These are phyloP conservation scores for Quercus wislizeni DNA, from an alignment of 306 rosid species.

Conservation along the genomic window DNA sequence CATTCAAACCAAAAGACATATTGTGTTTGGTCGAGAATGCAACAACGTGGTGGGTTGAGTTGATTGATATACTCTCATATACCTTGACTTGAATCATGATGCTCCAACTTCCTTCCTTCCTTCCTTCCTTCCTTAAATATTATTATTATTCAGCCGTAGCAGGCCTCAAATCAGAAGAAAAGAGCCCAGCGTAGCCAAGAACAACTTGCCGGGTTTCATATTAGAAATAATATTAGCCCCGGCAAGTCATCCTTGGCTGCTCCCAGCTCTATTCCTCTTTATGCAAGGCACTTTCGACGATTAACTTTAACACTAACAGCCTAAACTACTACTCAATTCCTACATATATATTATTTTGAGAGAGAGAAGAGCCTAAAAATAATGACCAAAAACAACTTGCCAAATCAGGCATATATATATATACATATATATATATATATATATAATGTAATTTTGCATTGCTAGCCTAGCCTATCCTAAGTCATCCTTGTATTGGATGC, in stretches of 20 bases:
- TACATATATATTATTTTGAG: neutral
- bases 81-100: no score
- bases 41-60: no score
- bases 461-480: neutral
- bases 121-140: no score
- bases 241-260: slow-evolving; percentile 32
- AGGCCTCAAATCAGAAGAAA: neutral
- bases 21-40: no score
- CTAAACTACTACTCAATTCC: neutral
- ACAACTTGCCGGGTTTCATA: neutral
- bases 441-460: neutral
- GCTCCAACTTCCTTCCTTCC: no score
- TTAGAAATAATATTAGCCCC: neutral
- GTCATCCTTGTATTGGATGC: neutral
- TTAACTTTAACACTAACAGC: neutral
- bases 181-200: neutral
- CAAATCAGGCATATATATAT: neutral
- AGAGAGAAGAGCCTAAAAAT: neutral
- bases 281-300: slow-evolving; percentile 12
- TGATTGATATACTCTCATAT: no score
- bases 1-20: no score
- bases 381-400: neutral
- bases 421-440: no score
- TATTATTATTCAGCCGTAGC: neutral
- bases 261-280: slow-evolving; percentile 1